Evolutionary conservation across 192 early-diverging fungal genomes (phyloP).

Genomic region (Backusella liffmaniae): DNA sequence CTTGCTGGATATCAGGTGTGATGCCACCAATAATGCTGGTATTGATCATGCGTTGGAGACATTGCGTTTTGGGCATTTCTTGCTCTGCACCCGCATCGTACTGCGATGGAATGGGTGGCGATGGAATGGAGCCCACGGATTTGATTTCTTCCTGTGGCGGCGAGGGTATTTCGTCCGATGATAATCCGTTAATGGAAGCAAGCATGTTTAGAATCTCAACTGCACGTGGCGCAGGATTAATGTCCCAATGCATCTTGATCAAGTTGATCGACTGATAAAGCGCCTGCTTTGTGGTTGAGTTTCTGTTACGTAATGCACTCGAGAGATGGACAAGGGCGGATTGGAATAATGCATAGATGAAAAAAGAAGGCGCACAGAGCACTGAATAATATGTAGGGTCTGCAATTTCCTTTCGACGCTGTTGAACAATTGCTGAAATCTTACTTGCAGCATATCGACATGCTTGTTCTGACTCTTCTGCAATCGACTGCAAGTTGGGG

Average conservation of each 20-base stretch:
- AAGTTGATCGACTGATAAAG: constrained; percentile 11
- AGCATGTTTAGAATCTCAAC: constrained; percentile 16
- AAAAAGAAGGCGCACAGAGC: not conserved
- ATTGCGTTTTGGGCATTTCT: constrained; percentile 6
- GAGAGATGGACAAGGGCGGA: constrained; percentile 17
- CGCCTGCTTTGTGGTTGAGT: not conserved
- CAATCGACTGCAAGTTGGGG: not conserved
- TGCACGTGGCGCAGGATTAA: constrained; percentile 6
- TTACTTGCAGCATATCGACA: constrained; percentile 18
- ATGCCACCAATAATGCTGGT: constrained; percentile 21
- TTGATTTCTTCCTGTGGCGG: not conserved
- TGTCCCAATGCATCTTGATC: not conserved
- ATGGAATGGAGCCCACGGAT: not conserved
- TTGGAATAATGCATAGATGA: constrained; percentile 18
- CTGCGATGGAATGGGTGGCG: not conserved
- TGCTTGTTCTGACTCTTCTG: constrained; percentile 13
- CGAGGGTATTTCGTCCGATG: not conserved
- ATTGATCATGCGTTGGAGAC: constrained; percentile 19
- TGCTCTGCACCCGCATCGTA: not conserved
- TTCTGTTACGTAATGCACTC: not conserved
- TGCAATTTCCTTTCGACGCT: not conserved
- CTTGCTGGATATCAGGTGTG: constrained; percentile 15
- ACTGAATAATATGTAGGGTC: not conserved
- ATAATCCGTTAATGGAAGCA: not conserved
- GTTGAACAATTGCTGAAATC: not conserved